phyloP scores from a whole-genome alignment of 2,329 filamentous ascomycete species.

The Alternaria gaisen region DNA sequence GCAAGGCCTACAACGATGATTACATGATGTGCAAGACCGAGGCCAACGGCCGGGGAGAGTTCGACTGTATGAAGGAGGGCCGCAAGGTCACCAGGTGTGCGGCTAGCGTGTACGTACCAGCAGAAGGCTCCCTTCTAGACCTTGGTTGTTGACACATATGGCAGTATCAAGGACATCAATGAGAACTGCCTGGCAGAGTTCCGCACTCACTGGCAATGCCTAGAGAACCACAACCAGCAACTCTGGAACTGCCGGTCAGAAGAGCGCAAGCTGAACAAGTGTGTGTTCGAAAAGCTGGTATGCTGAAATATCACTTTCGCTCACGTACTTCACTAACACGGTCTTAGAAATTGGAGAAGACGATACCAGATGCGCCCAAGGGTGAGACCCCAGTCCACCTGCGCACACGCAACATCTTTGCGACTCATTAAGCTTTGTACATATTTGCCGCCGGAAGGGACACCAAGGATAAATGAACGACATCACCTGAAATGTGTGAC shows the following conservation, averaged over 20 bases:
- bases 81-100: conserved; percentile 96
- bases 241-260: conserved; percentile 91
- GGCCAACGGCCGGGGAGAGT: conserved; percentile 86
- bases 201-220: conserved; percentile 90
- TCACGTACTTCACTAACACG: conserved; percentile 5
- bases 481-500: conserved; percentile 15
- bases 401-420: conserved; percentile 57
- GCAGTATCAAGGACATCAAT: conserved; percentile 92
- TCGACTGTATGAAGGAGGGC: conserved; percentile 95
- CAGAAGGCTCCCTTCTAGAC: background rate
- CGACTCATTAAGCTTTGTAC: conserved; percentile 45
- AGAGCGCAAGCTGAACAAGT: conserved; percentile 92
- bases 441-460: conserved; percentile 32
- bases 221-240: conserved; percentile 98
- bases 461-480: conserved; percentile 28
- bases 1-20: conserved; percentile 96
- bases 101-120: conserved; percentile 77
- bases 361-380: conserved; percentile 60
- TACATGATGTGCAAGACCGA: conserved; percentile 99
- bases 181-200: conserved; percentile 92
- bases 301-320: conserved; percentile 42
- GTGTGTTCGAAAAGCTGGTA: conserved; percentile 95
- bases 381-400: conserved; percentile 60
- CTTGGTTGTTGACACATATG: conserved; percentile 20
- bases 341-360: conserved; percentile 60